Conservation (phyloP, 192 early-diverging fungal genomes). For the Rhizophagus clarus region DNA sequence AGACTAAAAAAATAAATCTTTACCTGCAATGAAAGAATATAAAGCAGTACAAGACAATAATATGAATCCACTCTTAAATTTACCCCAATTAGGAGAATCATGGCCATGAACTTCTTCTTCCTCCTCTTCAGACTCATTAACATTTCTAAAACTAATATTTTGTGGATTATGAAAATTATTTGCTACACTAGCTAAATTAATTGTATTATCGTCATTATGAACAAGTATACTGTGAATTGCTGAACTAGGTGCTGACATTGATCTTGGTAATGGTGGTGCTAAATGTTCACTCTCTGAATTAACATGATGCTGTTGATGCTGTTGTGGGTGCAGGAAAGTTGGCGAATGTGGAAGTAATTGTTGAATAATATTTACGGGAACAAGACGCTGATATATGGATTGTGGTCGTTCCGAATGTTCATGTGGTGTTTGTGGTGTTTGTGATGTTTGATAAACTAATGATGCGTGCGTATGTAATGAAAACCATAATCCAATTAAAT, state of each 20-base stretch:
- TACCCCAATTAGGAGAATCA: slow-evolving; percentile 92
- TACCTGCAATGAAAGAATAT: slow-evolving; percentile 78
- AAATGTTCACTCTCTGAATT: neutral
- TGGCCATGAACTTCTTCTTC: slow-evolving; percentile 73
- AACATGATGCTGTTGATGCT: neutral
- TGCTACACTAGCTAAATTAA: slow-evolving; percentile 17
- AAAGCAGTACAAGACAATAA: slow-evolving; percentile 83
- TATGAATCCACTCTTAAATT: slow-evolving; percentile 73
- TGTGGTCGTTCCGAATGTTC: neutral
- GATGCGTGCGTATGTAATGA: slow-evolving; percentile 90
- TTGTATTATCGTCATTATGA: slow-evolving; percentile 9
- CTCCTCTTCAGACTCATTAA: slow-evolving; percentile 61
- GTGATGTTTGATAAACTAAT: slow-evolving; percentile 64
- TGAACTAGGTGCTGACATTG: neutral
- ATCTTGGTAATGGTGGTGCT: neutral
- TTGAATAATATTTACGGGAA: slow-evolving; percentile 53
- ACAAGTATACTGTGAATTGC: neutral
- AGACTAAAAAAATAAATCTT: neutral
- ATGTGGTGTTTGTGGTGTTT: slow-evolving; percentile 44
- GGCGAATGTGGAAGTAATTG: slow-evolving; percentile 31
- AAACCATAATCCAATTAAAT: slow-evolving; percentile 90
- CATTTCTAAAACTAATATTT: slow-evolving; percentile 33
- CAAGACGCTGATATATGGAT: slow-evolving; percentile 49
- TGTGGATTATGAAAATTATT: slow-evolving; percentile 26
- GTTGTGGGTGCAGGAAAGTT: neutral